Conservation (phyloP, 176 grass and related monocot genomes). For the Aegilops umbellulata region DNA sequence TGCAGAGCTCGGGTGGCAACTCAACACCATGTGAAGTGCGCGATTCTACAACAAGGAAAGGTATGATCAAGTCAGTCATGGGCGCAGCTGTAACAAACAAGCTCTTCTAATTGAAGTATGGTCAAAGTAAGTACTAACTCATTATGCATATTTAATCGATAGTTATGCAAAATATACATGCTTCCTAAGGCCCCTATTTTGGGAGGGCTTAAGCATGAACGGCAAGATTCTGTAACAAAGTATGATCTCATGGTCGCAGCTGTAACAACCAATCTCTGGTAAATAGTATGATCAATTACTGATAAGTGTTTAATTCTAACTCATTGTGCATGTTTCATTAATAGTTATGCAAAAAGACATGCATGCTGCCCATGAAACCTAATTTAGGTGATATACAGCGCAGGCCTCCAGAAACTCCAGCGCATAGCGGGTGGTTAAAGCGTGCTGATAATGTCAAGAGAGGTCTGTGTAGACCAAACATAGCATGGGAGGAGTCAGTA, state of each 20-base stretch:
- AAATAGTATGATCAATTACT: not conserved
- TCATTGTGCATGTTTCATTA: not conserved
- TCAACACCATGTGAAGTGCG: constrained; percentile 13
- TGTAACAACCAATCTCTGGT: not conserved
- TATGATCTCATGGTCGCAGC: not conserved
- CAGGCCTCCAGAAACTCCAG: too few relatives aligned
- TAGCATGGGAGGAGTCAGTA: too few relatives aligned
- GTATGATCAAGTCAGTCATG: constrained; percentile 8
- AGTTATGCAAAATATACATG: constrained; percentile 10
- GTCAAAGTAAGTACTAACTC: constrained; percentile 10
- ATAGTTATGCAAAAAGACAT: not conserved
- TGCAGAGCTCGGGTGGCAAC: constrained; percentile 82
- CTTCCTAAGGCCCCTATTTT: not conserved
- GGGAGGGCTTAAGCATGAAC: not conserved
- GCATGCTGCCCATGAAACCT: not conserved
- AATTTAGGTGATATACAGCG: too few relatives aligned
- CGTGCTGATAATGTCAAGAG: too few relatives aligned
- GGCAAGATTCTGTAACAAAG: not conserved
- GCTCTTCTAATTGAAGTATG: not conserved
- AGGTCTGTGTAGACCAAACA: too few relatives aligned
- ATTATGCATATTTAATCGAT: not conserved
- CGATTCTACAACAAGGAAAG: constrained; percentile 39
- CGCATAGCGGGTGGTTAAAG: too few relatives aligned
- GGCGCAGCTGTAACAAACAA: not conserved
- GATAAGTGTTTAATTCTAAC: not conserved